A percentile compares a stretch with the other conserved stretches of the same genome.
These are phyloP conservation scores for Cinnamomum micranthum DNA, from an alignment of 164 flowering plant genomes.

Conservation along the genomic window DNA sequence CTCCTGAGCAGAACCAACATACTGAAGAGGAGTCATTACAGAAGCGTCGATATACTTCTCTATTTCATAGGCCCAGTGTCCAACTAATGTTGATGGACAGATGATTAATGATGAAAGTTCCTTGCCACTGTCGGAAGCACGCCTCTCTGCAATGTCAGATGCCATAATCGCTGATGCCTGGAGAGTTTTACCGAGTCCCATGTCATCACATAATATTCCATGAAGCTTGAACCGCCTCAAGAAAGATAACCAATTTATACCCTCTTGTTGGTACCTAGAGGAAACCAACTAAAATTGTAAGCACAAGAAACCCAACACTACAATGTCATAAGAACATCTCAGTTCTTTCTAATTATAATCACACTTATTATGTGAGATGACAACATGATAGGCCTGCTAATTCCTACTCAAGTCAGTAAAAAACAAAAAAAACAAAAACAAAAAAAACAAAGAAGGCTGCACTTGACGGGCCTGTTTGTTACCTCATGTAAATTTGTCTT, in stretches of 20 bases:
- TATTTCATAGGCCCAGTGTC: slow-evolving; percentile 98
- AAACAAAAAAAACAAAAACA: no score
- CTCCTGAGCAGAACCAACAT: slow-evolving; percentile 90
- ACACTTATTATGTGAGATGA: no score
- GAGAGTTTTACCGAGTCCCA: slow-evolving; percentile 99
- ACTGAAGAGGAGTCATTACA: slow-evolving; percentile 67
- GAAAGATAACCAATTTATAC: slow-evolving; percentile 97
- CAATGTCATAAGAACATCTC: no score
- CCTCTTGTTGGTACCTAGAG: slow-evolving; percentile 95
- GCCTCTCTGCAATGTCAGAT: slow-evolving; percentile 78
- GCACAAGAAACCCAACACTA: background rate
- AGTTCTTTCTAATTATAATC: no score
- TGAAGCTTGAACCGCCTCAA: slow-evolving; percentile 93
- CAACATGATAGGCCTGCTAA: no score
- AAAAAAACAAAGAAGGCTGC: no score
- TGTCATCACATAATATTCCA: slow-evolving; percentile 99
- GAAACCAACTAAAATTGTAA: slow-evolving; percentile 5
- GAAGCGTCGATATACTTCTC: slow-evolving; percentile 87
- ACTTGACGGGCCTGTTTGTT: no score
- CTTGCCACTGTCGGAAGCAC: slow-evolving; percentile 30
- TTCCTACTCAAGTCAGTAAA: no score
- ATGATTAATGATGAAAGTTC: slow-evolving; percentile 66
- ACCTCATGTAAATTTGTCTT: no score
- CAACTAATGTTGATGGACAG: slow-evolving; percentile 97
- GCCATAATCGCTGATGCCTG: slow-evolving; percentile 99